Conservation (phyloP, 139 green algal genomes). For the Zygnema circumcarinatum region DNA sequence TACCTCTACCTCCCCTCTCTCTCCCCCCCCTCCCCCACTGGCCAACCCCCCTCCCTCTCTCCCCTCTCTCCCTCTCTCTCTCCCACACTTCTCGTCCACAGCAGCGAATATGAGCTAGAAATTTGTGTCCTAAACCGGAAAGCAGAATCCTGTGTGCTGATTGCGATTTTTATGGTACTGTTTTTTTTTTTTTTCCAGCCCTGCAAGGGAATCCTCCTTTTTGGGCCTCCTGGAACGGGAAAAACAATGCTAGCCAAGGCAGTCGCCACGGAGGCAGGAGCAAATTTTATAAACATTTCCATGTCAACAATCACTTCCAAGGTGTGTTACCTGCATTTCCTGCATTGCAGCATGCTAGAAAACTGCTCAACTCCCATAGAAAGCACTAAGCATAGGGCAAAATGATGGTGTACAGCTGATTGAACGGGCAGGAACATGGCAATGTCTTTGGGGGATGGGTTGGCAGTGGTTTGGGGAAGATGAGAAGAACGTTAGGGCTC, state of each 20-base stretch:
- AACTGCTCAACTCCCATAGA: too few species aligned
- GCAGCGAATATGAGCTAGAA: not conserved
- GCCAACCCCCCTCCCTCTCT: too few species aligned
- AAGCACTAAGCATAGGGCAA: not conserved
- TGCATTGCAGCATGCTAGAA: not conserved
- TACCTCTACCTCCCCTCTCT: too few species aligned
- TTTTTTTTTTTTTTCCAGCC: too few species aligned
- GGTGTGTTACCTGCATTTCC: not conserved
- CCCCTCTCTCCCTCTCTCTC: too few species aligned
- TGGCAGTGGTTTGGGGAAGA: slow-evolving; percentile 54
- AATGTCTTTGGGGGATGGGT: too few species aligned
- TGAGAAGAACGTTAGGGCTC: slow-evolving; percentile 68
- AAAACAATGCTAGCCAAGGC: slow-evolving; percentile 62
- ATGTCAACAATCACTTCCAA: slow-evolving; percentile 72
- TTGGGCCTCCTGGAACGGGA: slow-evolving; percentile 54
- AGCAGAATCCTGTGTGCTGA: too few species aligned
- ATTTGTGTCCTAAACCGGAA: not conserved
- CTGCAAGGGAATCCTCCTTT: slow-evolving; percentile 70
- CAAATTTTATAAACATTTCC: slow-evolving; percentile 75
- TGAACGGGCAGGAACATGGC: not conserved
- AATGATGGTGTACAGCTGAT: not conserved
- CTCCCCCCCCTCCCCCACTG: too few species aligned
- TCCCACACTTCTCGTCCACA: too few species aligned
- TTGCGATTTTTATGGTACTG: slow-evolving; percentile 25
- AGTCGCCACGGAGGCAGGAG: slow-evolving; percentile 59